Evolutionary conservation across 192 early-diverging fungal species (phyloP).

Genomic region (Coemansia sp.): DNA sequence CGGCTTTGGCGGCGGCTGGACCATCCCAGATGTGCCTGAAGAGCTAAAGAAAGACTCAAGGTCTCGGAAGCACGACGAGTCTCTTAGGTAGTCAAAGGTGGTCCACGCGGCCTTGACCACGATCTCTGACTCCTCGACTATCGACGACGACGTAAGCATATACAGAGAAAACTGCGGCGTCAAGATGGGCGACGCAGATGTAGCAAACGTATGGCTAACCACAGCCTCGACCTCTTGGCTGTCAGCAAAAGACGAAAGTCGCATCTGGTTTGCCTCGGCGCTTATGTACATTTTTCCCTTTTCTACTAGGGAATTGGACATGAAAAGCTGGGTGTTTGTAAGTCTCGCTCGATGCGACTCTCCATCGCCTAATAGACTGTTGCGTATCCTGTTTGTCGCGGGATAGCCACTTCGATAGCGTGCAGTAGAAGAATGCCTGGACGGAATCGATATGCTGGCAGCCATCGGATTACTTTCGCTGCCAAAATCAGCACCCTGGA

Average conservation of each 20-base stretch:
- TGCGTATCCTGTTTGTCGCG: background rate
- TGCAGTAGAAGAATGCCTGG: background rate
- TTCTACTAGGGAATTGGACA: slow-evolving; percentile 49
- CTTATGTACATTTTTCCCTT: slow-evolving; percentile 47
- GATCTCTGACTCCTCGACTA: slow-evolving; percentile 47
- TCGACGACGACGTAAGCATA: slow-evolving; percentile 49
- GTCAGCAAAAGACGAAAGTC: slow-evolving; percentile 44
- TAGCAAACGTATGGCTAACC: slow-evolving; percentile 52
- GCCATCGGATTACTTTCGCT: background rate
- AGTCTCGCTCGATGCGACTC: slow-evolving; percentile 37
- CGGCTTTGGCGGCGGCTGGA: slow-evolving; percentile 55
- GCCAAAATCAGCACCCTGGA: background rate
- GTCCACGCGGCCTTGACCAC: slow-evolving; percentile 53
- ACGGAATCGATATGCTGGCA: slow-evolving; percentile 1
- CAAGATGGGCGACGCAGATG: slow-evolving; percentile 37
- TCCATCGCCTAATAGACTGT: background rate
- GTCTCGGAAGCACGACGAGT: slow-evolving; percentile 46
- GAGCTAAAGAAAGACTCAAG: slow-evolving; percentile 53
- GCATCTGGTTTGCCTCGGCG: slow-evolving; percentile 48
- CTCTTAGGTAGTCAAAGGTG: slow-evolving; percentile 42
- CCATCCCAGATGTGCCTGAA: slow-evolving; percentile 47
- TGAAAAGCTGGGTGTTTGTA: slow-evolving; percentile 44
- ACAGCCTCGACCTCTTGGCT: slow-evolving; percentile 33
- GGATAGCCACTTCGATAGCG: background rate
- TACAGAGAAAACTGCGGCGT: slow-evolving; percentile 54